Conservation (phyloP, 495 filamentous ascomycete species). For the Neurospora terricola region DNA sequence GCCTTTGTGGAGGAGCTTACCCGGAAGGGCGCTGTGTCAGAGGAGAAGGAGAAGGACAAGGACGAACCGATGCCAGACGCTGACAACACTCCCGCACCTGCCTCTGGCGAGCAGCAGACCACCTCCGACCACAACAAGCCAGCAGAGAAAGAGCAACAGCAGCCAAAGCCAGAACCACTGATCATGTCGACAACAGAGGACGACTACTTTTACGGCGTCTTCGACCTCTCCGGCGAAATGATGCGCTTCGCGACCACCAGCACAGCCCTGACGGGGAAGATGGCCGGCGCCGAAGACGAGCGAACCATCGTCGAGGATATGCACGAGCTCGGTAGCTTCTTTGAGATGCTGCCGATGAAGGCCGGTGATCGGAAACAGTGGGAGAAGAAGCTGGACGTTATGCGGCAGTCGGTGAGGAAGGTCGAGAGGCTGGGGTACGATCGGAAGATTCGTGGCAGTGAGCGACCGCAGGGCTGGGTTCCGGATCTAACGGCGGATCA, state of each 20-base stretch:
- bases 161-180: conserved; percentile 14
- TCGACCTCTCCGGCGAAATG: conserved; percentile 87
- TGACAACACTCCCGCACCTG: not conserved
- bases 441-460: conserved; percentile 71
- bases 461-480: conserved; percentile 86
- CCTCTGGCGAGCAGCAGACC: not conserved
- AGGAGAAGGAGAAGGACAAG: conserved; percentile 4
- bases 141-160: not conserved
- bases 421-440: conserved; percentile 87
- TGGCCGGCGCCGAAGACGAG: conserved; percentile 31
- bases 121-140: not conserved
- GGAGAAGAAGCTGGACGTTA: conserved; percentile 74
- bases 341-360: conserved; percentile 59
- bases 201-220: conserved; percentile 86
- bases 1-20: conserved; percentile 30
- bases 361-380: conserved; percentile 30
- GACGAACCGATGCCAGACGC: conserved; percentile 19
- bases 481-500: conserved; percentile 52
- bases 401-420: conserved; percentile 83
- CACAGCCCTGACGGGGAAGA: conserved; percentile 52
- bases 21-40: conserved; percentile 7
- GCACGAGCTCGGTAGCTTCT: conserved; percentile 56
- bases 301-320: conserved; percentile 66
- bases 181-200: conserved; percentile 58
- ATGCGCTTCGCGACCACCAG: conserved; percentile 90